Base-by-base conservation (phyloP, 1,284 basidiomycete species). In the Rhodotorula sp. region DNA sequence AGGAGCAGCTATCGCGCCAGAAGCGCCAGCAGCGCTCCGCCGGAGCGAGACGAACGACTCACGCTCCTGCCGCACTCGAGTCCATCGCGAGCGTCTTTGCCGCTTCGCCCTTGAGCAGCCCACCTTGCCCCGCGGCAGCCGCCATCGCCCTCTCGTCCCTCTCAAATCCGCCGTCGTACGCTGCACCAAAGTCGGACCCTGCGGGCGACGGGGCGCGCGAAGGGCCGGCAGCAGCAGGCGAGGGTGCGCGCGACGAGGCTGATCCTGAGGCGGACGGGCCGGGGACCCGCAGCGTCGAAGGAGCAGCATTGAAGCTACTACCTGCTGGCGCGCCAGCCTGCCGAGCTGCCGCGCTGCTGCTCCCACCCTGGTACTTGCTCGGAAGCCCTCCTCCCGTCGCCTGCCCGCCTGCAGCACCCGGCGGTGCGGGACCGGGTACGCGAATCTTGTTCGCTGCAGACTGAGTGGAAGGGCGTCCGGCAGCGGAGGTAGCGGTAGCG, bases 141-240 rank as follows among this genome's bases (percentile, higher is more conserved):
- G 14, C 44, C 12, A n/a, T 21, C 56, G 23, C 57, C 7, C 25
- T 25, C 80, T 89, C 88, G 68, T 94, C 93, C 48, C 86, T 82
- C 82, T 94, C 92, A 54, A 93, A 85, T 2, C 91, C 92, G 17
- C 91, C 92, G 74, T 95, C 93, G 80, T 94, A 94, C 64, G 83
- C 34, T 34, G 34, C 85, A 46, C 92, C 93, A 60, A 93, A 90
- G 53, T 63, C 62, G 53, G 52, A 46, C 10, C 46, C 48, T n/a
- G 42, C 66, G 45, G 17, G 61, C 12, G 19, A 61, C 27, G 55
- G 65, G 25, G 21, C 14, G 34, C 34, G 34, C 34, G 34, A 34
- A 34, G 34, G 34, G 2, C 34, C 34, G 34, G 34, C 34, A 34
- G 34, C 34, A 34, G 34, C 34, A 2, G 34, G 34, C 34, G 34